Conservation (phyloP, 1,139 yeast species). For the Geotrichum restrictum region DNA sequence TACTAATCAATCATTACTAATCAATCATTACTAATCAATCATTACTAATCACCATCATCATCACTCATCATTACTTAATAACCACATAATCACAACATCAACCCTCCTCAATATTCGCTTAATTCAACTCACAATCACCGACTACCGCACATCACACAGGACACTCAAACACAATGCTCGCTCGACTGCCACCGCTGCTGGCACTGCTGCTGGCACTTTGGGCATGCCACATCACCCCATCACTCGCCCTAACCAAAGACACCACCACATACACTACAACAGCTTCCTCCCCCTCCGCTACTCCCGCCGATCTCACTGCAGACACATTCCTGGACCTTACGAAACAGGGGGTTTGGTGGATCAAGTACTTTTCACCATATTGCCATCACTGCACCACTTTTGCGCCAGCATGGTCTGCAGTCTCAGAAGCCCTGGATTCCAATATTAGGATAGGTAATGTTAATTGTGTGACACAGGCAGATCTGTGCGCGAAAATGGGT, state of each 20-base stretch:
- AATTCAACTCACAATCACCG: too few species aligned
- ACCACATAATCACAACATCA: too few species aligned
- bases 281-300: too few species aligned
- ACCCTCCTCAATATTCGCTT: too few species aligned
- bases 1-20: too few species aligned
- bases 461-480: conserved; percentile 42
- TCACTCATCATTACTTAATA: too few species aligned
- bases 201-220: not conserved
- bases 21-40: too few species aligned
- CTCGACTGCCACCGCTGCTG: not conserved
- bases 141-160: too few species aligned
- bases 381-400: conserved; percentile 41
- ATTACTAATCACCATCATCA: too few species aligned
- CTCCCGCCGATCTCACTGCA: conserved; percentile 13
- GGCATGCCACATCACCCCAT: not conserved
- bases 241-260: not conserved
- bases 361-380: conserved; percentile 43
- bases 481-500: conserved; percentile 37
- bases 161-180: too few species aligned
- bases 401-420: conserved; percentile 41
- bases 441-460: conserved; percentile 39
- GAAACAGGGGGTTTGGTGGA: conserved; percentile 38
- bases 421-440: conserved; percentile 28
- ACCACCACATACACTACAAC: too few species aligned
- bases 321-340: conserved; percentile 18